phyloP scores from a whole-genome alignment of 805 yeast genomes.

The Saccharomycopsis olivae region DNA sequence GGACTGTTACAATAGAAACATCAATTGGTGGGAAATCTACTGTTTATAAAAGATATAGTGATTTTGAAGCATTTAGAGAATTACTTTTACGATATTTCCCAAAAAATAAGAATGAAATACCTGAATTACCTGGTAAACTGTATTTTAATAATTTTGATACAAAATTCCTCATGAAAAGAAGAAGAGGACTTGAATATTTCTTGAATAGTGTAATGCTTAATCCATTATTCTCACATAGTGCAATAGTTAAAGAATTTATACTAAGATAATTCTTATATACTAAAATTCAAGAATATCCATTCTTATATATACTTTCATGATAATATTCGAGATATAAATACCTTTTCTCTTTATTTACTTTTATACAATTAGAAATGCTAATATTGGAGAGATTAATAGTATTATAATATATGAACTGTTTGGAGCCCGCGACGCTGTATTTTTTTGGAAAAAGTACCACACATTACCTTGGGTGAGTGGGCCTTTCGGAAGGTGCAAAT shows the following conservation, averaged over 20 bases:
- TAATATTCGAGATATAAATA: no score
- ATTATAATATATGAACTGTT: no score
- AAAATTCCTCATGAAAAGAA: slow-evolving; percentile 10
- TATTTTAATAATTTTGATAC: slow-evolving; percentile 13
- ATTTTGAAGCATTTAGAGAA: slow-evolving; percentile 13
- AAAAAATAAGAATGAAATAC: slow-evolving; percentile 9
- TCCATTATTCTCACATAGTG: slow-evolving; percentile 12
- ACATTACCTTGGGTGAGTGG: no score
- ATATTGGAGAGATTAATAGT: no score
- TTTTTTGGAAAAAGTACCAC: no score
- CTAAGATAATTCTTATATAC: not conserved
- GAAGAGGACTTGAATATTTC: slow-evolving; percentile 17
- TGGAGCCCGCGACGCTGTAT: no score
- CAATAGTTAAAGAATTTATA: slow-evolving; percentile 14
- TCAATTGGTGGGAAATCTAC: slow-evolving; percentile 8
- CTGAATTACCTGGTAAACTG: slow-evolving; percentile 11
- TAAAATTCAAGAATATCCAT: no score
- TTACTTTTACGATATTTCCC: slow-evolving; percentile 14
- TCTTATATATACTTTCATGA: no score
- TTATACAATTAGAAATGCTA: no score
- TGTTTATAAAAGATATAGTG: slow-evolving; percentile 17
- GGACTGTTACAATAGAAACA: slow-evolving; percentile 17
- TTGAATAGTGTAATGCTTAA: slow-evolving; percentile 13
- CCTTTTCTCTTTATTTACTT: no score
- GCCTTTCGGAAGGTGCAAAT: no score